These are phyloP conservation scores for Ophiostoma ulmi DNA, from an alignment of 2,329 filamentous ascomycete species.

Conservation along the genomic window DNA sequence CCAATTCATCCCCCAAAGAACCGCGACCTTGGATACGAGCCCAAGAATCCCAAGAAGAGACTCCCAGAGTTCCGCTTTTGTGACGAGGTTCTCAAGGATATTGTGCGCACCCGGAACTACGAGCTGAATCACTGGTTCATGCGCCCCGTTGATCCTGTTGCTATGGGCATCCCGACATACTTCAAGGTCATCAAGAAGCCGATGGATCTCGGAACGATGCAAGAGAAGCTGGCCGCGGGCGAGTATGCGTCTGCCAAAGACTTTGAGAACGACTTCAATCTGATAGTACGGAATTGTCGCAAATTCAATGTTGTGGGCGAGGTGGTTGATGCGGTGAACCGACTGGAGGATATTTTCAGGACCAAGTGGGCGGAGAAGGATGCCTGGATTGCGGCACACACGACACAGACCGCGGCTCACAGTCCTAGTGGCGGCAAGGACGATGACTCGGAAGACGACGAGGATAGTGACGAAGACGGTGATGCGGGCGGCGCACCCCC, in stretches of 20 bases:
- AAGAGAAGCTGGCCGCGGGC: constrained; percentile 67
- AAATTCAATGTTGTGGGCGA: constrained; percentile 64
- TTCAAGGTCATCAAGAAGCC: constrained; percentile 92
- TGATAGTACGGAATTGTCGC: constrained; percentile 86
- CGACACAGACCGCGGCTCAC: constrained; percentile 8
- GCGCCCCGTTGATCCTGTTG: constrained; percentile 84
- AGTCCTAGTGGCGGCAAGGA: constrained; percentile 57
- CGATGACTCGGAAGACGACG: constrained; percentile 66
- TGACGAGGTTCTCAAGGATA: constrained; percentile 70
- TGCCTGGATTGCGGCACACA: constrained; percentile 70
- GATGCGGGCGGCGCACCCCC: constrained; percentile 43
- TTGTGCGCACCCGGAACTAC: constrained; percentile 69
- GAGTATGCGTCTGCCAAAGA: constrained; percentile 79
- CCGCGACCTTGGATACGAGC: constrained; percentile 83
- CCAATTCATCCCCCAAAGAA: constrained; percentile 88
- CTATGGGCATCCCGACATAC: constrained; percentile 87
- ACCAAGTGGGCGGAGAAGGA: constrained; percentile 71
- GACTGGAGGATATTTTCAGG: constrained; percentile 71
- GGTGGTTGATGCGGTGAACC: constrained; percentile 52
- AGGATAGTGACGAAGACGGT: constrained; percentile 53
- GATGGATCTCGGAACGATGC: constrained; percentile 87
- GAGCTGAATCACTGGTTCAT: constrained; percentile 69
- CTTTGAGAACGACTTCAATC: constrained; percentile 74
- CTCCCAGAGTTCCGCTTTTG: constrained; percentile 87
- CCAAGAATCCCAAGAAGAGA: constrained; percentile 80